Base-by-base conservation (phyloP, 371 early-diverging fungal species). In the Mucor velutinosus region DNA sequence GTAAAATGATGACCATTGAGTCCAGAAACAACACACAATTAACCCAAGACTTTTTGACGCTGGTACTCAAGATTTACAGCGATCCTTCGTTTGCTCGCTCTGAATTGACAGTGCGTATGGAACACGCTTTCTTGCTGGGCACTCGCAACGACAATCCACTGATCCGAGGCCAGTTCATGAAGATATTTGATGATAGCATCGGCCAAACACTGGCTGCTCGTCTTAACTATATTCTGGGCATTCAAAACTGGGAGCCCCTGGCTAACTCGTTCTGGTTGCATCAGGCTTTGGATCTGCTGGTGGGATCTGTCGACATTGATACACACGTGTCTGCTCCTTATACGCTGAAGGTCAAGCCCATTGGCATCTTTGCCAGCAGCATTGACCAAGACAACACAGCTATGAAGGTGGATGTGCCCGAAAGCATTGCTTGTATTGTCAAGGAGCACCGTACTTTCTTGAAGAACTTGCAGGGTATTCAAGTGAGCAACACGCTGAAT, bases 211-310 rank as follows among this genome's bases (percentile, higher is more conserved):
- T 97, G 7, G 80, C 86, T 64, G 76, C 88, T 19, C 86, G 99
- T 0, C 78, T 99, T 19, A 90, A 90, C 43, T 99, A 99, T 68
- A 84, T 98, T 23, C 68, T 99, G 37, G 93, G 93, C 30, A 87
- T 95, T 0, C 99, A 99, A 72, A 97, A 95, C 66, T 99, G 99
- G 99, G 97, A 97, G 57, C 89, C 83, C 62, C 81, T 99, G 15
- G 86, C 92, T 0, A 81, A 84, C 19, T 85, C 88, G 15, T 98
- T 94, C 71, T 99, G 98, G 97, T 77, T 99, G 7, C 92, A 91
- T 64, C 97, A 98, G 65, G 95, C 95, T 0, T 67, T 95, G 49
- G 95, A 95, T 73, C 67, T 99, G 17, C 70, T 98, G 21, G 69
- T 97, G 32, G 94, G 95, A 1, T 87, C 90, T 14, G 77, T 89